Percentiles rank a stretch among this genome's conserved stretches.
Evolutionary conservation across 1,284 basidiomycete species (phyloP).

Genomic region (Sanghuangporus sanghuang): DNA sequence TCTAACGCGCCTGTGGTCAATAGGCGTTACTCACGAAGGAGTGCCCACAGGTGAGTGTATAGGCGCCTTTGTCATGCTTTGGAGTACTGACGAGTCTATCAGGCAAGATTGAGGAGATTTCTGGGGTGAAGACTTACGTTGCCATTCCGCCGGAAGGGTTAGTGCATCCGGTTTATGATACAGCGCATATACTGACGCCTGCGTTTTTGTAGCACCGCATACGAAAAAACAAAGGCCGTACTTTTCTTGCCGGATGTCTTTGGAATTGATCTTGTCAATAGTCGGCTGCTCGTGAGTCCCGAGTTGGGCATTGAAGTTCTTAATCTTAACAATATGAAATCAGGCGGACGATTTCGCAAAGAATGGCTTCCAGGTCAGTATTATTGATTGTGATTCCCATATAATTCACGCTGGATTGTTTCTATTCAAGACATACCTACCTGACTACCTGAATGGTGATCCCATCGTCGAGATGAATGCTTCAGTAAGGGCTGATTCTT

Average conservation of each 20-base stretch:
- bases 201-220: slow-evolving; percentile 21
- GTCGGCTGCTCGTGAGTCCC: slow-evolving; percentile 31
- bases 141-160: slow-evolving; percentile 32
- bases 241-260: slow-evolving; percentile 61
- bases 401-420: neutral
- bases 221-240: slow-evolving; percentile 52
- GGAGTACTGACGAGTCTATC: neutral
- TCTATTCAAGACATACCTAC: slow-evolving; percentile 37
- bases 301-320: neutral
- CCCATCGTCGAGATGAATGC: slow-evolving; percentile 36
- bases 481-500: slow-evolving; percentile 27
- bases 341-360: slow-evolving; percentile 64
- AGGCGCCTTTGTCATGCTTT: neutral
- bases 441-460: slow-evolving; percentile 61
- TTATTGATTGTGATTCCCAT: neutral
- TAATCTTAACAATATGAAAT: neutral
- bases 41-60: slow-evolving; percentile 38
- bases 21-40: slow-evolving; percentile 55
- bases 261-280: slow-evolving; percentile 52
- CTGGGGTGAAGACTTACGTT: slow-evolving; percentile 44
- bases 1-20: neutral
- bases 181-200: neutral
- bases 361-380: slow-evolving; percentile 59
- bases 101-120: slow-evolving; percentile 38
- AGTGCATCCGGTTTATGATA: neutral